Evolutionary conservation across 805 yeast species (phyloP), one percentile per base, ranked within the genome.

Genomic region (Candida railenensis): DNA sequence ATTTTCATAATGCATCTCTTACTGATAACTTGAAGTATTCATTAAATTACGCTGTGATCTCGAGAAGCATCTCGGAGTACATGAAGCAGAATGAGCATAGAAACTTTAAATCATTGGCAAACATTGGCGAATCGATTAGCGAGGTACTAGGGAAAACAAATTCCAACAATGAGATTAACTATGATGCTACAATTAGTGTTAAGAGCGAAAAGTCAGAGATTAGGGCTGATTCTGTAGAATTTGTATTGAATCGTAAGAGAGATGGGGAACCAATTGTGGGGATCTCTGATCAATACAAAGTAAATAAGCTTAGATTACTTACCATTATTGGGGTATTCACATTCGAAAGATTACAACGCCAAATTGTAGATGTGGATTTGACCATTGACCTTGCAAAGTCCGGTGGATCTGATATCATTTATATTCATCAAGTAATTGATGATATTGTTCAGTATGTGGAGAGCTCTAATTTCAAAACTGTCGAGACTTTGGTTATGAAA

Each of bases 291-390:
- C 42, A 53, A 22, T 57, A 69, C 19, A 58, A 55, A 8, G 78
- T 89, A 34, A 67, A 72, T 3, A 76, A 78, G 3, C 63, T 91
- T 33, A 73, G 75, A 42, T 65, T 89, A 15, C 73, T 84, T 42
- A 85, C 96, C 0, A 73, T 91, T n/a, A 87, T 94, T 53, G 99
- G 99, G 3, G 94, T 94, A 5, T 92, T 90, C 69, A 85, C 90
- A 1, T 88, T 90, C 66, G 99, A 94, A 62, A 74, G 99, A 48
- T 64, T 84, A 19, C 84, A 85, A 57, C 82, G 79, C 54, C 99
- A 94, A 66, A 82, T 82, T 40, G 88, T 94, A 5, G 86, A 86
- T 54, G 64, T 89, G 22, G 77, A 76, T 43, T 64, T 82, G 53
- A 57, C 57, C 2, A 51, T 73, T 18, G 52, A 59, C 34, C 52